Evolutionary conservation across 371 early-diverging fungal genomes (phyloP).

Genomic region (Dichotomocladium elegans): DNA sequence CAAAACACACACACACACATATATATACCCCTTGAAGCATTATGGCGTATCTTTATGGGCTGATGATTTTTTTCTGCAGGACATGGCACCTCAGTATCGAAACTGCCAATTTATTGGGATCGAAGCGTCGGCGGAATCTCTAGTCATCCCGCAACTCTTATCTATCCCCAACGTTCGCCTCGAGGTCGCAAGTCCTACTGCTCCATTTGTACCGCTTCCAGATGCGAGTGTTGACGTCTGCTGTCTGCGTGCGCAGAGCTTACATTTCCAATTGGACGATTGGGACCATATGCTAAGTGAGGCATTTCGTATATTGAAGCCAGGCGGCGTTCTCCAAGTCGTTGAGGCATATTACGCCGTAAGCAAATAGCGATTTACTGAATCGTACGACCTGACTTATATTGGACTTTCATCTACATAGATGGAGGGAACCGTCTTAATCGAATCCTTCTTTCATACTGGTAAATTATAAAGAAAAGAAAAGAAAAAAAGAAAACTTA

Average conservation of each 20-base stretch:
- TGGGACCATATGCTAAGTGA: conserved; percentile 18
- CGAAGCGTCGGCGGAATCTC: conserved; percentile 6
- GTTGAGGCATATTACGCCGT: conserved; percentile 29
- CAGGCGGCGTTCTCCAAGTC: conserved; percentile 33
- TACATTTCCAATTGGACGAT: conserved; percentile 1
- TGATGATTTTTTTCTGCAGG: conserved; percentile 14
- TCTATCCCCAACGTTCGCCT: conserved; percentile 24
- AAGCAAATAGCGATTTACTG: conserved; percentile 2
- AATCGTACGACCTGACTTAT: no score
- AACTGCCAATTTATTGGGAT: conserved; percentile 27
- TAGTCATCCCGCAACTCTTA: conserved; percentile 13
- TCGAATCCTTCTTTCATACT: conserved; percentile 38
- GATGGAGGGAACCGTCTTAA: conserved; percentile 31
- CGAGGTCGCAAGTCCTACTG: background rate
- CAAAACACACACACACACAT: no score
- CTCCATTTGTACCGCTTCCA: conserved; percentile 3
- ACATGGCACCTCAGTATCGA: conserved; percentile 36
- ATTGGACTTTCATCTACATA: conserved; percentile 3
- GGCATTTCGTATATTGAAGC: conserved; percentile 25
- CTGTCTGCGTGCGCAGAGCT: conserved; percentile 22
- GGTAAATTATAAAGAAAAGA: no score
- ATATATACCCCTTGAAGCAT: no score
- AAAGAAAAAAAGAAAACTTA: no score
- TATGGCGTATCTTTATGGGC: background rate
- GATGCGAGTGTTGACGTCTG: conserved; percentile 26